Evolutionary conservation across 768 basidiomycete genomes (phyloP).

Genomic region (Cystobasidium ongulense): DNA sequence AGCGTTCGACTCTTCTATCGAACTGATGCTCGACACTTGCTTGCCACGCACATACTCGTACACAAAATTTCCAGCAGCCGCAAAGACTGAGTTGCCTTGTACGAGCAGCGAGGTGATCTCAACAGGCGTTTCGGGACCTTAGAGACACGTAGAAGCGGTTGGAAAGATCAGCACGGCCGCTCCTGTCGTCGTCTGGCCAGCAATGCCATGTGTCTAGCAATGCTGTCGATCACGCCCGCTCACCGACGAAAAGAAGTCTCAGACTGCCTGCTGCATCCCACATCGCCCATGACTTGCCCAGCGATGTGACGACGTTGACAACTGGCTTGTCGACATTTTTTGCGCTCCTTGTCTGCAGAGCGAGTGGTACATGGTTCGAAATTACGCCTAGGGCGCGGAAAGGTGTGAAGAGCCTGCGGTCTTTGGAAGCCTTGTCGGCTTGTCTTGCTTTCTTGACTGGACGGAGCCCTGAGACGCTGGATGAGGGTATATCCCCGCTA

Average conservation of each 20-base stretch:
- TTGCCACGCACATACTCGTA: conserved; percentile 81
- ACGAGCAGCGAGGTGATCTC: conserved; percentile 68
- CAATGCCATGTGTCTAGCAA: not conserved
- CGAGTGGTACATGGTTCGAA: conserved; percentile 82
- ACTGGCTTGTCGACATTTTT: conserved; percentile 77
- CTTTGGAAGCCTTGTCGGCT: not conserved
- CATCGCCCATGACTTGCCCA: conserved; percentile 83
- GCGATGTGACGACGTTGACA: conserved; percentile 73
- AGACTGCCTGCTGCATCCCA: conserved; percentile 88
- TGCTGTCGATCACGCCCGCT: not conserved
- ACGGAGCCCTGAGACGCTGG: not conserved
- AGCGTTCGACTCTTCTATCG: not conserved
- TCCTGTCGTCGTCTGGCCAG: not conserved
- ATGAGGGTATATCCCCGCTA: not conserved
- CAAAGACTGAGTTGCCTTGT: conserved; percentile 81
- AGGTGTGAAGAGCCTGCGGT: conserved; percentile 63
- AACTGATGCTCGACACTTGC: conserved; percentile 31
- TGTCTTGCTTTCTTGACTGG: conserved; percentile 1
- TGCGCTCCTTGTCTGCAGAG: conserved; percentile 70
- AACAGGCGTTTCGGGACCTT: conserved; percentile 73
- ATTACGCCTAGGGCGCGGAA: conserved; percentile 92
- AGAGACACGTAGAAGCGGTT: not conserved
- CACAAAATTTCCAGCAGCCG: conserved; percentile 58
- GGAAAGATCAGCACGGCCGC: not conserved
- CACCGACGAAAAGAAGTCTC: conserved; percentile 84